Base-by-base conservation (phyloP, 805 yeast species). In the Zygosaccharomyces bailii region DNA sequence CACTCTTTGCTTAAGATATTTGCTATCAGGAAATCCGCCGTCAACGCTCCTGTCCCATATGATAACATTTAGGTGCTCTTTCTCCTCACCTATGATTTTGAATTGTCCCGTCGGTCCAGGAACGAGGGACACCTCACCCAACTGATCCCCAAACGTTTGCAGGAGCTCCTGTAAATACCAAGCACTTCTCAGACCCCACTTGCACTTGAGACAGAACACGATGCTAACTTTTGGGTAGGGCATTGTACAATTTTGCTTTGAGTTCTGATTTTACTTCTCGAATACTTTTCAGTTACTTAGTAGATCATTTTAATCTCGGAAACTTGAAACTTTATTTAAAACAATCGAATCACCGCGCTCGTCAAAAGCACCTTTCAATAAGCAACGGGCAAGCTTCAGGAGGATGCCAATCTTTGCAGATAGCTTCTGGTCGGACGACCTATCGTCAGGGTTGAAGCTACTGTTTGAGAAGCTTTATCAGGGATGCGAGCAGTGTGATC, bases 21-120 rank as follows among this genome's bases (percentile, higher is more conserved):
- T 89, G 13, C 91, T 79, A 60, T 89, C 96, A 0, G 96, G 96
- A 61, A 88, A 88, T 25, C 96, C 96, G 27, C 79, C 86, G 41
- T 78, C 67, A 10, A 49, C 51, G 13, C 65, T 70, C n/a, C 89
- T 67, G 52, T 82, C 86, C 87, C 87, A 82, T 4, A 82, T 48
- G 9, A 60, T 46, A 1, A 65, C 63, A 33, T 64, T 56, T 0
- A 59, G 55, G 4, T 45, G 59, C 2, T 59, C 69, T 2, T 57
- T 64, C 49, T 73, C 71, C 24, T 52, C 49, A 5, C 55, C 73
- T 14, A 70, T 67, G 13, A 90, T 76, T 44, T 73, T 70, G 59
- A 88, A 88, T 4, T 79, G 77, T 8, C 80, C 95, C 31, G 72
- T 57, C 44, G 66, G 57, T 42, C 72, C 59, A 57, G 87, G 73